Percentiles rank a stretch among this genome's conserved stretches.
These are phyloP conservation scores for Phytophthora pseudosyringae DNA, from an alignment of 352 stramenopile species.

Conservation along the genomic window DNA sequence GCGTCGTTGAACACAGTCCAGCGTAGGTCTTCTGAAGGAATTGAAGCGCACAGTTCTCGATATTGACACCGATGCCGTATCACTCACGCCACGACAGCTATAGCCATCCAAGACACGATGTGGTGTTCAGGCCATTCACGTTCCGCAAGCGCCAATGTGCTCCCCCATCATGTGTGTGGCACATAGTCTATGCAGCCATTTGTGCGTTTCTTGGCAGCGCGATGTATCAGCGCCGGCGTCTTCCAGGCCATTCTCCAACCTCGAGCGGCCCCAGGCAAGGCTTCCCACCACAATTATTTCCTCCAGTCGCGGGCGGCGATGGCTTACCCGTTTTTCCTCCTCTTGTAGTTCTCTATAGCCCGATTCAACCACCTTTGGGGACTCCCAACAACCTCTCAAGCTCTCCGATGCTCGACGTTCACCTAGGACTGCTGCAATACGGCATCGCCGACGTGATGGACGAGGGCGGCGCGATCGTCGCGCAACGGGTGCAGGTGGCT, in stretches of 20 bases:
- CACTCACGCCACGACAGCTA: too few relatives aligned
- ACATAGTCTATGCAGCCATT: background rate
- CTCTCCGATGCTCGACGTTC: constrained; percentile 21
- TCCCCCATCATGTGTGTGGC: too few relatives aligned
- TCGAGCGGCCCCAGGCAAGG: constrained; percentile 10
- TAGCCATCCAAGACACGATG: too few relatives aligned
- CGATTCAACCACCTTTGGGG: background rate
- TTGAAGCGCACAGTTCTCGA: too few relatives aligned
- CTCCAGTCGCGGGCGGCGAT: background rate
- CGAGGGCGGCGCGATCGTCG: constrained; percentile 30
- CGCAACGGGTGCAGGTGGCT: constrained; percentile 26
- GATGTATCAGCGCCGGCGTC: background rate
- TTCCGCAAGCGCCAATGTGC: too few relatives aligned
- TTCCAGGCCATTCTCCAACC: constrained; percentile 9
- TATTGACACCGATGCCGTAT: too few relatives aligned
- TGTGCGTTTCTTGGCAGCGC: constrained; percentile 4
- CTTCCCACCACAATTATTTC: background rate
- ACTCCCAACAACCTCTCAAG: background rate
- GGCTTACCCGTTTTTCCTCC: background rate
- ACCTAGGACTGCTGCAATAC: constrained; percentile 30
- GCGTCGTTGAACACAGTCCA: too few relatives aligned
- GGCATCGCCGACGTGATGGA: constrained; percentile 32
- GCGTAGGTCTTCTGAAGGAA: too few relatives aligned
- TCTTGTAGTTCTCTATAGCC: constrained; percentile 6
- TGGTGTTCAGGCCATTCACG: too few relatives aligned